A percentile compares a stretch with the other conserved stretches of the same genome.
Evolutionary conservation across 192 early-diverging fungal genomes (phyloP).

Genomic region (Rhizophagus clarus): DNA sequence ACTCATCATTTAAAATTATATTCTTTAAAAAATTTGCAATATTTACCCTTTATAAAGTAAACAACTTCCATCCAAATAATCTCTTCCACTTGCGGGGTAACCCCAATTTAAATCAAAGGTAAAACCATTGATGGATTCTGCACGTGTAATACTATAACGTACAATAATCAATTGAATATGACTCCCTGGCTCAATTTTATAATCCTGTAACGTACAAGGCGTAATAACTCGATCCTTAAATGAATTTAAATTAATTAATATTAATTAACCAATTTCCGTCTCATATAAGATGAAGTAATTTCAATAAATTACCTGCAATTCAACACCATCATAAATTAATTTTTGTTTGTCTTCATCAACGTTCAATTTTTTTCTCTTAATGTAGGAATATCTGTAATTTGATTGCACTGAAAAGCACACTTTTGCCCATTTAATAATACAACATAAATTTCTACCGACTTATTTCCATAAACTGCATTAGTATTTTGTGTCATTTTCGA

Average conservation of each 20-base stretch:
- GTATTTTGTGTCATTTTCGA: background rate
- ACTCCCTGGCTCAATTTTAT: slow-evolving; percentile 24
- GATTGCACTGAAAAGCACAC: background rate
- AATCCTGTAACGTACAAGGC: background rate
- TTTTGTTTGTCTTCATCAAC: slow-evolving; percentile 29
- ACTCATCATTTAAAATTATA: background rate
- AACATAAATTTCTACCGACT: slow-evolving; percentile 7
- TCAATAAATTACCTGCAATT: slow-evolving; percentile 16
- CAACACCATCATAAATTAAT: slow-evolving; percentile 28
- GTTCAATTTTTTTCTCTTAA: slow-evolving; percentile 1
- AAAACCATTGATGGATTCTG: slow-evolving; percentile 17
- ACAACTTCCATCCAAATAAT: slow-evolving; percentile 35
- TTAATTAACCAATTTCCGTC: background rate
- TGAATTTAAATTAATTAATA: background rate
- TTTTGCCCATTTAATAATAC: slow-evolving; percentile 27
- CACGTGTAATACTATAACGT: slow-evolving; percentile 22
- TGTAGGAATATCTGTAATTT: background rate
- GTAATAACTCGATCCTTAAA: background rate
- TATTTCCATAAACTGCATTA: background rate
- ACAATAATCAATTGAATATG: slow-evolving; percentile 33
- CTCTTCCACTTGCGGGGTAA: slow-evolving; percentile 19
- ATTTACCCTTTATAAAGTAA: slow-evolving; percentile 13
- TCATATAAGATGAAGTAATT: too few species aligned
- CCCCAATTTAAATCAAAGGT: slow-evolving; percentile 29
- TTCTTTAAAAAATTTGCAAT: background rate